Percentiles rank a stretch among this genome's conserved stretches.
These are phyloP conservation scores for Trypanosoma cruzi DNA, from an alignment of 208 protist species.

Conservation along the genomic window DNA sequence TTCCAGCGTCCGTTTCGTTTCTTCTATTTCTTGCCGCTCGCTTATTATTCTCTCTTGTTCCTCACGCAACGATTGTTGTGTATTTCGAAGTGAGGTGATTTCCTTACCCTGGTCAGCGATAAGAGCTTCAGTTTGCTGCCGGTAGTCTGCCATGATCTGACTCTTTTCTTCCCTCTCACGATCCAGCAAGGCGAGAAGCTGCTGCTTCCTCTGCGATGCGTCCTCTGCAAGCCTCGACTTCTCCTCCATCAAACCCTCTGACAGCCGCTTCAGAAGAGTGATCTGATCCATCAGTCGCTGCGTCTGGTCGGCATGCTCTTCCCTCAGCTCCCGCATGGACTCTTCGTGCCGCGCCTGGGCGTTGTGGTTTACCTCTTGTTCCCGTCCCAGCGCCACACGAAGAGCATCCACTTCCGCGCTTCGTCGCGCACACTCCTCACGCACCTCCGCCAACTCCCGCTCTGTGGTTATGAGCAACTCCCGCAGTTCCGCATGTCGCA, in stretches of 20 bases:
- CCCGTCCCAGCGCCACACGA: slow-evolving; percentile 59
- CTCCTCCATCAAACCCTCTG: slow-evolving; percentile 77
- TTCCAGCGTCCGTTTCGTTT: slow-evolving; percentile 39
- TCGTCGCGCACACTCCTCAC: slow-evolving; percentile 55
- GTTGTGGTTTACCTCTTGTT: slow-evolving; percentile 40
- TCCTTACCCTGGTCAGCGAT: slow-evolving; percentile 86
- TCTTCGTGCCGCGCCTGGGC: slow-evolving; percentile 47
- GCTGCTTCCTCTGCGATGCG: slow-evolving; percentile 58
- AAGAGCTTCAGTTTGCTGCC: slow-evolving; percentile 84
- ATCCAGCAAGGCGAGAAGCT: slow-evolving; percentile 76
- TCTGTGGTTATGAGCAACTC: slow-evolving; percentile 73
- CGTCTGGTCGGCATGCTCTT: slow-evolving; percentile 69
- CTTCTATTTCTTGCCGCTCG: slow-evolving; percentile 39
- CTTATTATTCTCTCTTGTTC: slow-evolving; percentile 43
- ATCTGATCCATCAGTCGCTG: slow-evolving; percentile 82
- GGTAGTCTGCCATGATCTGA: slow-evolving; percentile 88
- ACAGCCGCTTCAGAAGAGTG: slow-evolving; percentile 66
- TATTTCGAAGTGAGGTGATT: slow-evolving; percentile 69
- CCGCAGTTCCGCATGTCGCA: slow-evolving; percentile 56
- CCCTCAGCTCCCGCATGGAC: slow-evolving; percentile 42
- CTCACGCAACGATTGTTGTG: slow-evolving; percentile 51
- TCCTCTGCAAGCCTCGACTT: slow-evolving; percentile 63
- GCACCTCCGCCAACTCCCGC: slow-evolving; percentile 68
- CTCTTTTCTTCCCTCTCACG: slow-evolving; percentile 84
- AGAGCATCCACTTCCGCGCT: slow-evolving; percentile 55